Base-by-base conservation (phyloP, 352 stramenopile genomes). In the Phytophthora litchii region DNA sequence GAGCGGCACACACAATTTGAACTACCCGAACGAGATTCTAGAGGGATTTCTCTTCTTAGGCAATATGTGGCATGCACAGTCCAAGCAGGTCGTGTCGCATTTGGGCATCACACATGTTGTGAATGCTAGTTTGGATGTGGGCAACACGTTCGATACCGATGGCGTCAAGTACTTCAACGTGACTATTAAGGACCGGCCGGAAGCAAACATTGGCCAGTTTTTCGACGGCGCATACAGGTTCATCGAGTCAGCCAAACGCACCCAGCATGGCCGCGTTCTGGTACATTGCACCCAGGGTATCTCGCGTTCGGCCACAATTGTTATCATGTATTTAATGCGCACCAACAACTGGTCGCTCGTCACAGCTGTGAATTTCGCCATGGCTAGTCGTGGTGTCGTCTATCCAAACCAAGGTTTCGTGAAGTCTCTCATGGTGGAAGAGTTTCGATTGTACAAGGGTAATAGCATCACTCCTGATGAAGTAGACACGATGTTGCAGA, bases 51-150 rank as follows among this genome's bases (percentile, higher is more conserved):
- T 95, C 7, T 95, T 91, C 54, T 69, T 95, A 17, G 86, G 86
- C 37, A 95, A 95, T 66, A 93, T 95, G 83, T 95, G 86, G 86
- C 86, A 95, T 63, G 86, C 85, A 16, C 83, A 94, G 65, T 87
- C 71, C 25, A 79, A 80, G 60, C 74, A 89, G 32, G 81, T 95
- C 7, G 53, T 93, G 21, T 79, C 80, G 3, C 73, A 95, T 59
- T 64, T 95, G 36, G 86, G 83, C 12, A 93, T 95, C 60, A 95
- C 86, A 16, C 86, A 95, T 54, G 72, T 95, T 12, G 83, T 95
- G 21, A 95, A 95, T 54, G 86, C 84, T 7, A 93, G 80, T 46
- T 56, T 92, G 6, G 86, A 95, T 34, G 60, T 87, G 4, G 83
- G 82, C 5, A 92, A 95, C 50, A 78, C 82, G 37, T 95, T 91